Conservation (phyloP, 495 filamentous ascomycete species). For the Lasiosphaeriaceae sp. region DNA sequence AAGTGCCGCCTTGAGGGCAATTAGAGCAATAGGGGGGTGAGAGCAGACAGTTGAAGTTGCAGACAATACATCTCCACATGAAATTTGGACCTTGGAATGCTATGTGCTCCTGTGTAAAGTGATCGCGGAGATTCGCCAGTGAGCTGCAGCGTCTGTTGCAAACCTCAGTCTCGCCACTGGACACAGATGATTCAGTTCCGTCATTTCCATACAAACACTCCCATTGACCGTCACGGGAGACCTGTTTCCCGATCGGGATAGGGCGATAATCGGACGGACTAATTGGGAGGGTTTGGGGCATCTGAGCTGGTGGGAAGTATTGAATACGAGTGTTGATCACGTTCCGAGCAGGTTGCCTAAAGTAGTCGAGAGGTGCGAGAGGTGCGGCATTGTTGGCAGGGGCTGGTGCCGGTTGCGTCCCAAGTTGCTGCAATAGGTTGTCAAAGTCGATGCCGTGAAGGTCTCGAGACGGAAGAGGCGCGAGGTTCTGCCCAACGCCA, state of each 20-base stretch:
- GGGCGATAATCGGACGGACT: not conserved
- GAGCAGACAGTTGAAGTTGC: not conserved
- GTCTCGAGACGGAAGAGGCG: not conserved
- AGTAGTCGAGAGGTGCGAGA: not conserved
- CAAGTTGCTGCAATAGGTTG: not conserved
- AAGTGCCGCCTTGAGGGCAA: not conserved
- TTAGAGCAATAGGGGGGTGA: not conserved
- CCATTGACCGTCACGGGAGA: slow-evolving; percentile 4
- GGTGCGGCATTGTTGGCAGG: not conserved
- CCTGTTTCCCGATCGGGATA: slow-evolving; percentile 7
- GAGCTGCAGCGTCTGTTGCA: not conserved
- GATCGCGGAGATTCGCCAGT: not conserved
- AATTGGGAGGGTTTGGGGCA: not conserved
- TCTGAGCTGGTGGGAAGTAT: not conserved
- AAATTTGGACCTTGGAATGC: not conserved
- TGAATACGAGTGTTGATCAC: not conserved
- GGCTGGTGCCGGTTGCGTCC: not conserved
- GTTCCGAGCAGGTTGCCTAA: not conserved
- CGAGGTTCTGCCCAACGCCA: slow-evolving; percentile 6
- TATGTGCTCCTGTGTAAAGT: slow-evolving; percentile 5
- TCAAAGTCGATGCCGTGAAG: not conserved
- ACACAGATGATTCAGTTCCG: not conserved
- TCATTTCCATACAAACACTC: slow-evolving; percentile 8
- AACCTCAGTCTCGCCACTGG: not conserved
- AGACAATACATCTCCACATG: slow-evolving; percentile 5